Evolutionary conservation across 2,329 filamentous ascomycete genomes (phyloP).

Genomic region (Curvularia sp.): DNA sequence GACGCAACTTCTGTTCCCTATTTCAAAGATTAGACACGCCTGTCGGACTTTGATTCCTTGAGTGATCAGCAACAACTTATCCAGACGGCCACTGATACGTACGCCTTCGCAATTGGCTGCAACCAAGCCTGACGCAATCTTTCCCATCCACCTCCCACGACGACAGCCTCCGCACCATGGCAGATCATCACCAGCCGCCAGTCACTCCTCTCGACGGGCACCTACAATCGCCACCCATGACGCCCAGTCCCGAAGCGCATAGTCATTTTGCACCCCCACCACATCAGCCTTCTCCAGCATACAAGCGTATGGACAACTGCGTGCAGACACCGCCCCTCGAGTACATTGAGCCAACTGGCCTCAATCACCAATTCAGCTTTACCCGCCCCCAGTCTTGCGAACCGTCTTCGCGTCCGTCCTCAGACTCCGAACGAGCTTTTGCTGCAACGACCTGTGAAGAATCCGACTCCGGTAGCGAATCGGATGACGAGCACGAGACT

Average conservation of each 20-base stretch:
- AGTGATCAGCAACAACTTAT: slow-evolving; percentile 26
- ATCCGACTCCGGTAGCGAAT: slow-evolving; percentile 37
- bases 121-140: slow-evolving; percentile 40
- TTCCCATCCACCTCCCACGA: slow-evolving; percentile 37
- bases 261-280: slow-evolving; percentile 39
- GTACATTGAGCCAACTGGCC: slow-evolving; percentile 47
- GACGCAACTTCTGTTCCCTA: slow-evolving; percentile 45
- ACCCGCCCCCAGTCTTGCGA: slow-evolving; percentile 45
- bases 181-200: slow-evolving; percentile 40
- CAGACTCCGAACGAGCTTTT: slow-evolving; percentile 43
- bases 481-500: slow-evolving; percentile 29
- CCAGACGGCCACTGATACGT: slow-evolving; percentile 37
- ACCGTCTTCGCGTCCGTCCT: slow-evolving; percentile 49
- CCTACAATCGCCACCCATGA: slow-evolving; percentile 49
- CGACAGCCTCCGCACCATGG: slow-evolving; percentile 38
- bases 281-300: slow-evolving; percentile 43
- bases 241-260: slow-evolving; percentile 39
- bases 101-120: slow-evolving; percentile 40
- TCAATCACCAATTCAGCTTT: slow-evolving; percentile 47
- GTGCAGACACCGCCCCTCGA: slow-evolving; percentile 49
- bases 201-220: slow-evolving; percentile 40
- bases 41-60: slow-evolving; percentile 45
- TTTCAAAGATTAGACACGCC: slow-evolving; percentile 41
- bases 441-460: slow-evolving; percentile 42
- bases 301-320: slow-evolving; percentile 44